Base-by-base conservation (phyloP, 1,284 basidiomycete genomes). In the Microbotryum lychnidis-dioicae region DNA sequence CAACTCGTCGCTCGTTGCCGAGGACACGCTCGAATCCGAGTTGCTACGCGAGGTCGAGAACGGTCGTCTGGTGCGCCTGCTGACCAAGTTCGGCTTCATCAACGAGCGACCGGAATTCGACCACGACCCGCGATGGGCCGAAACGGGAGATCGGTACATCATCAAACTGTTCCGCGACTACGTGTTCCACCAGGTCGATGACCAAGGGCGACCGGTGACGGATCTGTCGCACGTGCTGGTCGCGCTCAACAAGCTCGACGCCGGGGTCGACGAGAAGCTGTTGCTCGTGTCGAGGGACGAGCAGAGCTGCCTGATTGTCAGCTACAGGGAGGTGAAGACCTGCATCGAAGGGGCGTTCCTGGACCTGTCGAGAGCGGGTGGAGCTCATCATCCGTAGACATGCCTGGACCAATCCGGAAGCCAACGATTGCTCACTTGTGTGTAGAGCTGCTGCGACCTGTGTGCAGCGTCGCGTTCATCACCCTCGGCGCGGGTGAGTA, bases 91-190 rank as follows among this genome's bases (percentile, higher is more conserved):
- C 71, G 90, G 91, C 1, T 97, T 97, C 76, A 97, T 99, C 78
- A 97, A 97, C 75, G 96, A 99, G 75, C 83, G 96, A 20, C 94
- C 94, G 12, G 94, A 97, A 89, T 97, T 97, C 72, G 90, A 94
- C 56, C 86, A 89, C 57, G 94, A 97, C 73, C 84, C 90, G 2
- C 82, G 92, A 12, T 98, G 94, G 94, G 92, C 92, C 9, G 96
- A 98, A 75, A 97, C 94, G 2, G 96, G 96, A 16, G 96, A 99
- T 73, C 82, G 93, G 62, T 98, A 99, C 75, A 91, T 98, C 71
- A 83, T 98, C 80, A 97, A 96, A 79, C 83, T 99, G 55, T 98
- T 99, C 82, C 83, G 96, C 31, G 96, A 99, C 77, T 93, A 91
- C 72, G 92, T 98, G 50, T 99, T 99, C 78, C 96, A 99, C 75